Evolutionary conservation across 352 stramenopile species (phyloP), one percentile per base, ranked within the genome.

Genomic region (Pythium aquatile): DNA sequence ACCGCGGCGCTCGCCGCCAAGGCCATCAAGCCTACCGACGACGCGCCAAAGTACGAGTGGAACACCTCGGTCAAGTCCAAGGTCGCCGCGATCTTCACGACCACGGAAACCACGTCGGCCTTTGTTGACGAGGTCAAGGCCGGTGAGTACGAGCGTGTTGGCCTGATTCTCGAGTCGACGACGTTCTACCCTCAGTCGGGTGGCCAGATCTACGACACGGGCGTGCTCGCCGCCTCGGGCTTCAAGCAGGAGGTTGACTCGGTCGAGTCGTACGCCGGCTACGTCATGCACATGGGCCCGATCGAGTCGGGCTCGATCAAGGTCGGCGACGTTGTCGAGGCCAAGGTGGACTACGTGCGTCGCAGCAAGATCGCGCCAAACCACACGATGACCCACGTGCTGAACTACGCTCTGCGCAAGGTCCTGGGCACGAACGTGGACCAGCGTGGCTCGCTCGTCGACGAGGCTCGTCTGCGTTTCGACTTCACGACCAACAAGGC

Each of bases 331-430:
- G 60, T 64, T 5, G 89, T 98, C 9, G 78, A 84, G 49, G 93
- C 84, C 44, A 62, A 93, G 46, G 98, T 99, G 6, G 96, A 99
- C 81, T 99, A 99, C 62, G 74, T 79, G 47, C 83, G 93, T 47
- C 87, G 97, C 67, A 75, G 84, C 66, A 90, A 95, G 72, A 83
- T 99, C 54, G 97, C 96, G 35, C 96, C 97, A 9, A 99, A 99
- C 77, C 98, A 99, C 81, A 99, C 96, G 56, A 99, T 99, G 96
- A 99, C 98, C 32, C 98, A 99, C 83, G 89, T 99, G 49, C 85
- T 99, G 51, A 99, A 99, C 87, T 97, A 88, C 56, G 98, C 97
- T 6, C 79, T 99, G 20, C 89, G 97, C 55, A 87, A 98, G 72
- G 93, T 98, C 13, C 78, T 99, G 3, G 94, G 96, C 48, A 90